phyloP scores from a whole-genome alignment of 352 stramenopile genomes.

The Phytophthora tubulina region DNA sequence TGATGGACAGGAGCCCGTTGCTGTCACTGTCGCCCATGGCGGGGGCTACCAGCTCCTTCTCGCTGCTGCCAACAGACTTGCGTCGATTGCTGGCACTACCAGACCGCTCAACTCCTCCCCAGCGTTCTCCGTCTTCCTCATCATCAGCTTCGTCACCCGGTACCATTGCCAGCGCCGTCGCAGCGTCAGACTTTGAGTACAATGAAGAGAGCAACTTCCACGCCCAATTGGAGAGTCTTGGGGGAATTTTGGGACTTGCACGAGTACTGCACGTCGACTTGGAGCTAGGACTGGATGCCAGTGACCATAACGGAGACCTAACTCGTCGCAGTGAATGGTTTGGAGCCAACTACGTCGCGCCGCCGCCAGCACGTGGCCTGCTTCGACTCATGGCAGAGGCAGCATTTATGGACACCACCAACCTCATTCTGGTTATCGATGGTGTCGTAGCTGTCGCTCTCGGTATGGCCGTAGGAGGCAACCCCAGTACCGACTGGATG shows the following conservation, averaged over 20 bases:
- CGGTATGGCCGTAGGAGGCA: constrained; percentile 36
- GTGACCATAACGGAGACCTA: constrained; percentile 10
- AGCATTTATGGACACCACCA: constrained; percentile 66
- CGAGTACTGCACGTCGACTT: constrained; percentile 48
- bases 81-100: constrained; percentile 25
- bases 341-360: constrained; percentile 48
- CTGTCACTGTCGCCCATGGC: constrained; percentile 19
- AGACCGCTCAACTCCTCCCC: neutral
- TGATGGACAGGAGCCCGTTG: constrained; percentile 23
- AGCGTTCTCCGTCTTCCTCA: constrained; percentile 10
- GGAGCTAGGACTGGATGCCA: constrained; percentile 30
- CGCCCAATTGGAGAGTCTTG: constrained; percentile 47
- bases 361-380: constrained; percentile 22
- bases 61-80: constrained; percentile 32
- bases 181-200: constrained; percentile 8
- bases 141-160: constrained; percentile 14
- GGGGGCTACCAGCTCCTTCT: neutral
- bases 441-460: constrained; percentile 51
- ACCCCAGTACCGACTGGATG: constrained; percentile 64
- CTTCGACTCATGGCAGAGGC: constrained; percentile 55
- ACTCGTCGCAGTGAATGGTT: constrained; percentile 32
- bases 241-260: constrained; percentile 56
- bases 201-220: constrained; percentile 14
- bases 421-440: constrained; percentile 51
- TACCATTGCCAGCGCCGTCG: constrained; percentile 25